Percentiles rank a stretch among this genome's conserved stretches.
Evolutionary conservation across 2,329 filamentous ascomycete species (phyloP).

Genomic region (Calonectria naviculata): DNA sequence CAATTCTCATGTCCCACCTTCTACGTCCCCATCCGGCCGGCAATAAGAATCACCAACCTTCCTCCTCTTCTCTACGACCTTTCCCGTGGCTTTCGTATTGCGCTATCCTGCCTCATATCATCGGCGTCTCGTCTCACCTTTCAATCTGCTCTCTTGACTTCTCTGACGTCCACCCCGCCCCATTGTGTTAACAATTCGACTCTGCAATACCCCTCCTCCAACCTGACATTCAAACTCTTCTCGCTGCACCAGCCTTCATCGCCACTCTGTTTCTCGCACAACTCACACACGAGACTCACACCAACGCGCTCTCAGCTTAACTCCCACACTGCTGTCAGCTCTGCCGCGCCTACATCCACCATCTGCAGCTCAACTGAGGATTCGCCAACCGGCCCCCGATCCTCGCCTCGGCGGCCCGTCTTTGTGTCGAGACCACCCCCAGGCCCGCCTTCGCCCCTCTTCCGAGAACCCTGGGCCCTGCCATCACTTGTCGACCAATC

Average conservation of each 20-base stretch:
- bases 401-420: slow-evolving; percentile 12
- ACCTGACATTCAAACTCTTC: slow-evolving; percentile 3
- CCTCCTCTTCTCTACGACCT: slow-evolving; percentile 39
- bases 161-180: not conserved
- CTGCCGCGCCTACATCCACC: not conserved
- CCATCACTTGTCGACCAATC: slow-evolving; percentile 28
- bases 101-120: slow-evolving; percentile 6
- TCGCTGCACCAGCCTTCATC: slow-evolving; percentile 1
- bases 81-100: slow-evolving; percentile 29
- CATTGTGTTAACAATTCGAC: not conserved
- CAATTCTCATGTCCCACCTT: slow-evolving; percentile 32
- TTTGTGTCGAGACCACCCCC: slow-evolving; percentile 16
- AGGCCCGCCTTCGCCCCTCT: slow-evolving; percentile 19
- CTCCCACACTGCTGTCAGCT: not conserved
- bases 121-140: slow-evolving; percentile 21
- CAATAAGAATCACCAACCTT: slow-evolving; percentile 46
- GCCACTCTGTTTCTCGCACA: slow-evolving; percentile 17
- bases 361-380: slow-evolving; percentile 3
- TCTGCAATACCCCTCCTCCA: slow-evolving; percentile 18
- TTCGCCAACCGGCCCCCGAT: slow-evolving; percentile 5
- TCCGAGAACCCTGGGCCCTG: slow-evolving; percentile 20
- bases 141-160: slow-evolving; percentile 9
- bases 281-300: slow-evolving; percentile 24
- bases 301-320: slow-evolving; percentile 2
- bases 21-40: slow-evolving; percentile 40